Evolutionary conservation across 208 protist species (phyloP), one percentile per base, ranked within the genome.

Genomic region (Leishmania martiniquensis): DNA sequence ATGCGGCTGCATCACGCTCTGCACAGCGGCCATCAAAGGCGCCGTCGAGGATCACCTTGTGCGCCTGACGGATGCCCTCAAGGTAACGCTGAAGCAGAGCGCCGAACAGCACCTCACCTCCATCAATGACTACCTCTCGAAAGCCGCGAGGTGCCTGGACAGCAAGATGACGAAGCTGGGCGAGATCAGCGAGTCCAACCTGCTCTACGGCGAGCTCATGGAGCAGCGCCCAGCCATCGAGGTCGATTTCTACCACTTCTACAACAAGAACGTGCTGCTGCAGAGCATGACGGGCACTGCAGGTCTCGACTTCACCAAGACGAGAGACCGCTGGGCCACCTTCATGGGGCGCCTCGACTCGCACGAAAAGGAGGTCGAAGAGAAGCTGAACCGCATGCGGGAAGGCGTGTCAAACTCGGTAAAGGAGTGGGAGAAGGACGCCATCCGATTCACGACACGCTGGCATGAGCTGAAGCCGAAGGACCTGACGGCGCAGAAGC

Each of bases 391-490:
- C 17, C 80, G 81, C 44, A 83, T 99, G 54, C 88, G 88, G 66
- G 71, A 68, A 29, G 80, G 80, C 32, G 93, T 99, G 2, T 81
- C 84, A 15, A 81, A 87, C 5, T 90, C 89, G 42, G 81, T 98
- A 13, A 90, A 93, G 54, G 86, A 82, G 42, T 98, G 95, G 89
- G 60, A 85, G 37, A 94, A 92, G 59, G 91, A 97, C 76, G 63
- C 98, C 25, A 88, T 96, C 63, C 95, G 98, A 29, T 99, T 99
- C 83, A 84, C 87, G 4, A 94, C 92, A 60, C 93, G 95, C 51
- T 99, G 97, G 97, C 87, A 97, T 44, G 97, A 98, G 79, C 74
- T 97, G 44, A 98, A 99, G 85, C 97, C 97, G 25, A 97, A 98
- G 88, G 92, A 98, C 73, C 80, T 95, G 34, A 87, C 88, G 37